Evolutionary conservation across 345 rosid genomes (phyloP), one percentile per base, ranked within the genome.

Genomic region (Citrus unshiu): DNA sequence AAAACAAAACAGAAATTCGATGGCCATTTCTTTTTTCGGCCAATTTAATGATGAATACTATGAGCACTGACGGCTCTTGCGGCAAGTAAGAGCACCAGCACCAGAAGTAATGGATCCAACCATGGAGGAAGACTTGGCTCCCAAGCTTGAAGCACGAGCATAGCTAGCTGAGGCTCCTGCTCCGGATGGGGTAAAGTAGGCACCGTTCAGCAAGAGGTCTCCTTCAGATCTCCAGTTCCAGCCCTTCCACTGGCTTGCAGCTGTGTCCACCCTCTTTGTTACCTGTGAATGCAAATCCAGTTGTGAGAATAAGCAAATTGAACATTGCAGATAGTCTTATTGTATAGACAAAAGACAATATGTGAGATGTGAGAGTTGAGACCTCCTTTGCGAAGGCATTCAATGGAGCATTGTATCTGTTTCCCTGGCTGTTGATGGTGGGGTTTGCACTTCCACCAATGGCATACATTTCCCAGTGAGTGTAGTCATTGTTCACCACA

Each of bases 391-490:
- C 97, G 19, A 91, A 91, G 51, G 88, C 87, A 85, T 93, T 86
- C 60, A 14, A 51, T 2, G 98, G 97, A 82, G 98, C 98, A 75
- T 87, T 85, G 40, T 93, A 95, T 88, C 98, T 83, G 87, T 95
- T 95, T 40, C 95, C 98, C 87, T 95, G 98, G 79, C 98, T 95
- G 90, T 93, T 95, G 80, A 93, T 95, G 78, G 98, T 95, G 73
- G 98, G 97, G 22, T 78, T 77, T 60, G 97, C 98, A 81, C 98
- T 93, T 79, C 98, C 98, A 77, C 98, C 98, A 78, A 95, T 95
- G 73, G 98, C 98, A 68, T 95, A 95, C 98, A 95, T 95, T 80
- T 91, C 96, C 98, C 98, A 94, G 83, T 94, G 98, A 72, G 97
- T 94, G 87, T 94, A 94, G 85, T 94, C 98, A 70, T 94, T 94